A percentile compares a stretch with the other conserved stretches of the same genome.
Evolutionary conservation across 129 eudicot genomes (phyloP).

Genomic region (Deinandra increscens): DNA sequence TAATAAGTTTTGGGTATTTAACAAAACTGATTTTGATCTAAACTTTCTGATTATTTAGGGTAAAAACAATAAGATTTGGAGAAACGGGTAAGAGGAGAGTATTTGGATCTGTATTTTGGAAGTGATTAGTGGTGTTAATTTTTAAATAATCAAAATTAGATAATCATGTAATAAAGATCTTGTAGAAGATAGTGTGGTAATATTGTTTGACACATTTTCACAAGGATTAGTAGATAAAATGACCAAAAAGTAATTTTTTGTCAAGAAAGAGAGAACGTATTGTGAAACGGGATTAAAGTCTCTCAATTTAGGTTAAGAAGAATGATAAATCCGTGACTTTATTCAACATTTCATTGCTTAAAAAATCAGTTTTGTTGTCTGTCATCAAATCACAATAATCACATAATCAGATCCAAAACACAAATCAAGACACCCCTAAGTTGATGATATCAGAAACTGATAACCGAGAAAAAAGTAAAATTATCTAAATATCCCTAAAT

Average conservation of each 20-base stretch:
- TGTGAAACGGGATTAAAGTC: not conserved
- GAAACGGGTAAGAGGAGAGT: not conserved
- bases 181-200: not conserved
- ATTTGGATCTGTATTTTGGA: not conserved
- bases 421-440: not conserved
- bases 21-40: not conserved
- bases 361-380: not conserved
- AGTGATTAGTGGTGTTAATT: not conserved
- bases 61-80: not conserved
- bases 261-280: not conserved
- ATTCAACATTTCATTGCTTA: not conserved
- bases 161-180: not conserved
- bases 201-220: too few species aligned
- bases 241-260: not conserved
- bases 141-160: not conserved
- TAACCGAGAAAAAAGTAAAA: not conserved
- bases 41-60: not conserved
- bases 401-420: too few species aligned
- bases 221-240: too few species aligned
- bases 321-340: not conserved
- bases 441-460: not conserved
- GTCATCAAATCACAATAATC: not conserved
- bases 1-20: not conserved
- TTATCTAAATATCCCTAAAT: not conserved
- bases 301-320: too few species aligned